Evolutionary conservation across 768 basidiomycete species (phyloP), one percentile per base, ranked within the genome.

Genomic region (Austroboletus festivus): DNA sequence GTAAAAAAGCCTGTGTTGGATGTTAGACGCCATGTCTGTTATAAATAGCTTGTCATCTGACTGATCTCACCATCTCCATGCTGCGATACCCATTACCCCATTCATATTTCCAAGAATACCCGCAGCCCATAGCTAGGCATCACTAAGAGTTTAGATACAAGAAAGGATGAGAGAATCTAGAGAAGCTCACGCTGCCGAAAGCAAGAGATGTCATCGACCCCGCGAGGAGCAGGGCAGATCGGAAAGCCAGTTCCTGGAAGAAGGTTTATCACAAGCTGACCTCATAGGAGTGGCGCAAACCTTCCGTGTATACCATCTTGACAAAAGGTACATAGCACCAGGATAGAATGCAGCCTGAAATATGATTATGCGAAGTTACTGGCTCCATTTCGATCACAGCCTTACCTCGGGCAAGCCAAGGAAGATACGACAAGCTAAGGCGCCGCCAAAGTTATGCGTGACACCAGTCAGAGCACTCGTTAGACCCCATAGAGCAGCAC

Each of bases 61-160:
- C 12, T 28, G 5, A 5, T 51, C 71, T 43, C 49, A 81, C 82
- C 81, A 89, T 71, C 83, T 63, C 87, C 86, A 89, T 20, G 81
- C 85, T 26, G 80, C 64, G 41, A 85, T 82, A 1, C 85, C 85
- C 21, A 76, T 69, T 44, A 70, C 73, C 2, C 82, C 85, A 46
- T 89, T 77, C 85, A 89, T 84, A 39, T 73, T 75, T 0, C 74
- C 70, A 18, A 89, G 73, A 47, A 89, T 82, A 10, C 82, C 86
- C 19, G 86, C 86, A 30, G 85, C 86, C 62, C 88, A 80, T 12
- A 87, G 64, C 81, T 85, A 50, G 11, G 16, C 1, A 5, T 3
- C 10, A 30, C 51, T 33, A 8, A 33, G 2, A 37, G 42, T 18
- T 40, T 9, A 38, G 16, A 21, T 20, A 42, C 23, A 4, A n/a